Evolutionary conservation across 441 rosid species (phyloP).

Genomic region (Melastoma candidum): DNA sequence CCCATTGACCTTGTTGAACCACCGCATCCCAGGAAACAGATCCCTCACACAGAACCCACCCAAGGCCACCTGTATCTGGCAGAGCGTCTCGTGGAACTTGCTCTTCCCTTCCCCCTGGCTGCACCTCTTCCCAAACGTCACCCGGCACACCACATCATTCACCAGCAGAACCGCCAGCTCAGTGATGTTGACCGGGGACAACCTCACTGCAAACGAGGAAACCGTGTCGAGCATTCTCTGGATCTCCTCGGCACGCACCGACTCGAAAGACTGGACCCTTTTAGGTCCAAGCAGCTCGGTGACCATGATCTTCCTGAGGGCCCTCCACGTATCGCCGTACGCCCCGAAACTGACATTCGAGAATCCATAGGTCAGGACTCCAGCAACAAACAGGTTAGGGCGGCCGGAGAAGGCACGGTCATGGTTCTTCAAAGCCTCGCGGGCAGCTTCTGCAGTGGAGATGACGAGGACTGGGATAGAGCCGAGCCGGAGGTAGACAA

Average conservation of each 20-base stretch:
- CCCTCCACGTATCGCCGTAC: conserved; percentile 9
- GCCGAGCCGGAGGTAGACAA: conserved; percentile 11
- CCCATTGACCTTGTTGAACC: conserved; percentile 20
- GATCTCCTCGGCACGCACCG: conserved; percentile 20
- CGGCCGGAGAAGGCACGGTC: conserved; percentile 13
- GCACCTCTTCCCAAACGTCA: conserved; percentile 15
- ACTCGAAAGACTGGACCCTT: conserved; percentile 17
- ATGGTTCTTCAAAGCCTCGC: conserved; percentile 14
- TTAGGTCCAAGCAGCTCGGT: conserved; percentile 18
- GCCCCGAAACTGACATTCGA: conserved; percentile 8
- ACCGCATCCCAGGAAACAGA: conserved; percentile 21
- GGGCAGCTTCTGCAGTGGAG: conserved; percentile 9
- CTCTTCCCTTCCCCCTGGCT: conserved; percentile 4
- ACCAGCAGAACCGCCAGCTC: conserved; percentile 9
- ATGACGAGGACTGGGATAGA: conserved; percentile 12
- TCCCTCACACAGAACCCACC: conserved; percentile 19
- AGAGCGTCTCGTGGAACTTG: conserved; percentile 17
- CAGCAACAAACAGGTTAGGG: neutral
- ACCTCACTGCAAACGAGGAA: conserved; percentile 2
- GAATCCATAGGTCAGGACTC: conserved; percentile 7
- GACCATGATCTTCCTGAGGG: conserved; percentile 13
- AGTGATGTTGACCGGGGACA: conserved; percentile 13
- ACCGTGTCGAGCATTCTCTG: conserved; percentile 9
- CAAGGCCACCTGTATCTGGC: conserved; percentile 9
- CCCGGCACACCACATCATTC: conserved; percentile 17